Percentiles rank a stretch among this genome's conserved stretches.
Evolutionary conservation across 2,329 filamentous ascomycete species (phyloP).

Genomic region (Ilyonectria mors-panacis): DNA sequence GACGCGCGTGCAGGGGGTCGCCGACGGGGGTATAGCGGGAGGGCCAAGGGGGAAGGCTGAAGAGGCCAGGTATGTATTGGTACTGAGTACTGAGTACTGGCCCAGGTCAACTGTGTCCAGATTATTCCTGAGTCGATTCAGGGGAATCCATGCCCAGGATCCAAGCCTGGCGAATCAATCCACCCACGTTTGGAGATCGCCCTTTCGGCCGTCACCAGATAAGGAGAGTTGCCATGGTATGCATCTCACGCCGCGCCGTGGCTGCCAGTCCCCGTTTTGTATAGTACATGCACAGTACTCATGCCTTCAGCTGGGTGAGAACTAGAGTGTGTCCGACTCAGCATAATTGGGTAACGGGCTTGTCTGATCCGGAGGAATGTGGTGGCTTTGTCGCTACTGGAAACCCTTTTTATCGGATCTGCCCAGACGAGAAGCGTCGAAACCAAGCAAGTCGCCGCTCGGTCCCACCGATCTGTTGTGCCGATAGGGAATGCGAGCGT

Average conservation of each 20-base stretch:
- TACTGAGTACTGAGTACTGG: background rate
- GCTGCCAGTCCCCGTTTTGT: constrained; percentile 5
- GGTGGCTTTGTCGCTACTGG: constrained; percentile 16
- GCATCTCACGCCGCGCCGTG: constrained; percentile 13
- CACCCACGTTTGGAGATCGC: constrained; percentile 52
- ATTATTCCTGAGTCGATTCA: constrained; percentile 42
- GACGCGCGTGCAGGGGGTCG: constrained; percentile 45
- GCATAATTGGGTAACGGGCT: constrained; percentile 10
- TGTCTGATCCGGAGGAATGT: constrained; percentile 21
- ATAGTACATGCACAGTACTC: background rate
- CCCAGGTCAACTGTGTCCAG: background rate
- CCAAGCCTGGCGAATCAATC: constrained; percentile 52
- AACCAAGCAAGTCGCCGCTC: background rate
- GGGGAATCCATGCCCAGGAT: constrained; percentile 34
- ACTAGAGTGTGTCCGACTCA: constrained; percentile 3
- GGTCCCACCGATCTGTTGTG: constrained; percentile 24
- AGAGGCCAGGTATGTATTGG: constrained; percentile 24
- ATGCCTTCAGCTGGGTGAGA: constrained; percentile 5
- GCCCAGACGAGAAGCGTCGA: constrained; percentile 12
- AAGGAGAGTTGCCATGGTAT: constrained; percentile 30
- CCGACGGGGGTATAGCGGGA: constrained; percentile 26
- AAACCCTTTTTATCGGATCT: constrained; percentile 2
- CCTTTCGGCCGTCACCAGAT: constrained; percentile 34
- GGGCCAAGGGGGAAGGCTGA: constrained; percentile 28
- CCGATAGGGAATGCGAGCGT: background rate